These are phyloP conservation scores for Russula ochroleuca DNA, from an alignment of 768 basidiomycete species.

Conservation along the genomic window DNA sequence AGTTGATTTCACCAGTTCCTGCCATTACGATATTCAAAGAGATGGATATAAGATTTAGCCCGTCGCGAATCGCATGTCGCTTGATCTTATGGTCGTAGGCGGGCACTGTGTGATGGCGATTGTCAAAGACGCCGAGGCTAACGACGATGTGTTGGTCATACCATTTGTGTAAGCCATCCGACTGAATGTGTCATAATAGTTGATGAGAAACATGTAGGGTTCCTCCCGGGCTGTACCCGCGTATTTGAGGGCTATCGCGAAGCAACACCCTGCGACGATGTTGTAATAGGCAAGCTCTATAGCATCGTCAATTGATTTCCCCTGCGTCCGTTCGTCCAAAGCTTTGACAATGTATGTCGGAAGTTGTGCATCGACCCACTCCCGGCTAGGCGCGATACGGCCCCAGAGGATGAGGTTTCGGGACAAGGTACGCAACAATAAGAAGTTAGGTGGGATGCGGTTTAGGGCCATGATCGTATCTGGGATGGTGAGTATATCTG, in stretches of 20 bases:
- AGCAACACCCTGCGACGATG: slow-evolving; percentile 86
- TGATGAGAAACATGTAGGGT: slow-evolving; percentile 78
- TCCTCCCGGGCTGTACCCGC: slow-evolving; percentile 91
- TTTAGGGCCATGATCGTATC: slow-evolving; percentile 75
- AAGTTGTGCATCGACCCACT: slow-evolving; percentile 70
- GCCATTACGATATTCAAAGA: slow-evolving; percentile 94
- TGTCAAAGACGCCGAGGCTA: slow-evolving; percentile 15
- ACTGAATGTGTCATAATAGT: slow-evolving; percentile 76
- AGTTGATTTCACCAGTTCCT: slow-evolving; percentile 91
- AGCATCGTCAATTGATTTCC: slow-evolving; percentile 57
- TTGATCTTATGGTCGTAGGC: slow-evolving; percentile 87
- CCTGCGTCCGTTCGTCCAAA: slow-evolving; percentile 48
- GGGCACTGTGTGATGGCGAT: slow-evolving; percentile 44
- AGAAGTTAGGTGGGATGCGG: slow-evolving; percentile 80
- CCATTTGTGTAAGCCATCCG: slow-evolving; percentile 64
- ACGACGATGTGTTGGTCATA: slow-evolving; percentile 36
- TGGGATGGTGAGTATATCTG: slow-evolving; percentile 80
- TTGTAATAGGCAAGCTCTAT: slow-evolving; percentile 89
- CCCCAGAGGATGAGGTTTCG: slow-evolving; percentile 86
- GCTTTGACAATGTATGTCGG: slow-evolving; percentile 61
- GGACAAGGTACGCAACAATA: slow-evolving; percentile 76
- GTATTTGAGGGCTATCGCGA: slow-evolving; percentile 86
- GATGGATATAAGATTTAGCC: slow-evolving; percentile 81
- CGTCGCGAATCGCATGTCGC: slow-evolving; percentile 81
- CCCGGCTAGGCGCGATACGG: slow-evolving; percentile 59